phyloP scores from a whole-genome alignment of 2,329 filamentous ascomycete species.

The Monosporascus ibericus region DNA sequence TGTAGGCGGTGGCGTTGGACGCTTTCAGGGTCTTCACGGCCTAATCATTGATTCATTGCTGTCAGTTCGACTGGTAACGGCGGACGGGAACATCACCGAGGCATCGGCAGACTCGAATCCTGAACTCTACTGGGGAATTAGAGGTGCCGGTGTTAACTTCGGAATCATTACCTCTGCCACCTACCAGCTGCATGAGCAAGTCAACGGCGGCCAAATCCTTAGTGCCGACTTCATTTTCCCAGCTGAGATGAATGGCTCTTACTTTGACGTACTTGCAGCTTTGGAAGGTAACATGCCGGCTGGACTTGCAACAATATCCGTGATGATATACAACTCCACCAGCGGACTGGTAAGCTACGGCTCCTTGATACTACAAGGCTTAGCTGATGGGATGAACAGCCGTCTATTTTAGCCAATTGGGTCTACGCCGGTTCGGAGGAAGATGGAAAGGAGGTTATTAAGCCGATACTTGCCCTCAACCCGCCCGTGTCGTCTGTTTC shows the following conservation, averaged over 20 bases:
- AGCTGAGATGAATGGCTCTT: neutral
- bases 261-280: neutral
- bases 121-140: constrained; percentile 19
- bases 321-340: neutral
- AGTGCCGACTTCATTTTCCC: constrained; percentile 1
- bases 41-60: constrained; percentile 20
- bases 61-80: constrained; percentile 17
- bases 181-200: neutral
- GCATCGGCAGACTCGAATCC: constrained; percentile 7
- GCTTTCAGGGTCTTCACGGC: constrained; percentile 11
- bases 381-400: neutral
- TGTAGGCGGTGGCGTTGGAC: constrained; percentile 15
- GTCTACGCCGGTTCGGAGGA: neutral
- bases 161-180: constrained; percentile 11
- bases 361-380: neutral
- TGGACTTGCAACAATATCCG: neutral
- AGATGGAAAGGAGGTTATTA: neutral
- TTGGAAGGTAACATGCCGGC: neutral
- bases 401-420: neutral
- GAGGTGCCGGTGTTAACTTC: constrained; percentile 21
- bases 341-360: neutral
- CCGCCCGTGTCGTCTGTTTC: neutral
- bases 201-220: constrained; percentile 1
- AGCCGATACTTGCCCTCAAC: neutral
- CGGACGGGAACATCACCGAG: constrained; percentile 13